phyloP scores from a whole-genome alignment of 352 stramenopile genomes.

The Globisporangium rhizosaccharum region DNA sequence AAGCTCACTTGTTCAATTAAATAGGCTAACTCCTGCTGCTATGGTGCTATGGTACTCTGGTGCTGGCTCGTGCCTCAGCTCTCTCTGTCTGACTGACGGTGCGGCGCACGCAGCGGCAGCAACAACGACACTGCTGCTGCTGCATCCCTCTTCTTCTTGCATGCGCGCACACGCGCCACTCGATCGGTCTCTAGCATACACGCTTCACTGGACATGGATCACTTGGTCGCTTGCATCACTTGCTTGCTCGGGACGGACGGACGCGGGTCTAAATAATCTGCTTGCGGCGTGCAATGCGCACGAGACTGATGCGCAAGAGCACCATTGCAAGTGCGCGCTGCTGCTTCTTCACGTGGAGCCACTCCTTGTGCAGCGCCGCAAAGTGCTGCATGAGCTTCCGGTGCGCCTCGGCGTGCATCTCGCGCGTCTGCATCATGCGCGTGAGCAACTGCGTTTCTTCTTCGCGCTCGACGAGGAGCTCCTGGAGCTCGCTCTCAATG shows the following conservation, averaged over 20 bases:
- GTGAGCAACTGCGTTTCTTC: slow-evolving; percentile 18
- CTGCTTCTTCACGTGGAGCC: slow-evolving; percentile 19
- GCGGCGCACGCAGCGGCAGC: too few species aligned
- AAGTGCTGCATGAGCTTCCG: slow-evolving; percentile 20
- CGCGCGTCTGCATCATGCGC: slow-evolving; percentile 18
- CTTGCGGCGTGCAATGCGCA: slow-evolving; percentile 16
- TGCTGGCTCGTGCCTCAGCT: too few species aligned
- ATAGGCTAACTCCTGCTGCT: too few species aligned
- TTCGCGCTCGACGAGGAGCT: slow-evolving; percentile 15
- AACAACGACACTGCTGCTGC: too few species aligned
- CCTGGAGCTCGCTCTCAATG: slow-evolving; percentile 16
- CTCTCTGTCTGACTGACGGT: too few species aligned
- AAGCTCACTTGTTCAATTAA: too few species aligned
- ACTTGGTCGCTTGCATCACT: background rate
- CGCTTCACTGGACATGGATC: too few species aligned
- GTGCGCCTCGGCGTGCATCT: slow-evolving; percentile 18
- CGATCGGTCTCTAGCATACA: background rate
- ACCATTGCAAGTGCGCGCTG: slow-evolving; percentile 18
- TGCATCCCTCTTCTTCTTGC: too few species aligned
- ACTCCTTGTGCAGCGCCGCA: slow-evolving; percentile 14
- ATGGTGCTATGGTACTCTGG: too few species aligned
- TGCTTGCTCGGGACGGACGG: background rate
- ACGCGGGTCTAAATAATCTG: slow-evolving; percentile 8
- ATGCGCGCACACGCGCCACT: too few species aligned
- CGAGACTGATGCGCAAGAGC: slow-evolving; percentile 17